A percentile compares a stretch with the other conserved stretches of the same genome.
phyloP scores from a whole-genome alignment of 2,329 filamentous ascomycete genomes.

The Sclerotinia spermophila region DNA sequence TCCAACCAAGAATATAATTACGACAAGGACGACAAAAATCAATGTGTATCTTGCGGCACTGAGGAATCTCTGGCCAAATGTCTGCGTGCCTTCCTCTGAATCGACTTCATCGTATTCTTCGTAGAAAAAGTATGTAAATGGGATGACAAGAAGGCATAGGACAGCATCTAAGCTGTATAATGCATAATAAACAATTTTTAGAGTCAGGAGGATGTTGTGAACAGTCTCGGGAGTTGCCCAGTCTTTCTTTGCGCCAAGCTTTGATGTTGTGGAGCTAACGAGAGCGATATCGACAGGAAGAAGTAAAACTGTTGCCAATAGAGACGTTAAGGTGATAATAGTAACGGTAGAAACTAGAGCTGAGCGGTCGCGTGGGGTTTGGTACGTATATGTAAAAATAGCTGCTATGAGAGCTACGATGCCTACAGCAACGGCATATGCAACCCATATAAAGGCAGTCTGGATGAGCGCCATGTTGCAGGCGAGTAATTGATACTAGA shows the following conservation, averaged over 20 bases:
- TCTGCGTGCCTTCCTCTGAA: slow-evolving; percentile 72
- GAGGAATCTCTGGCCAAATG: slow-evolving; percentile 67
- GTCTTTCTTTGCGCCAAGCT: slow-evolving; percentile 79
- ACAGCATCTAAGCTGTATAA: slow-evolving; percentile 89
- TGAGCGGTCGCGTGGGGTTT: slow-evolving; percentile 82
- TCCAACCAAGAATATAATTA: slow-evolving; percentile 83
- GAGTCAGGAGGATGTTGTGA: slow-evolving; percentile 70
- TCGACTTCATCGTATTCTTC: slow-evolving; percentile 96
- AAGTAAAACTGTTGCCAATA: slow-evolving; percentile 88
- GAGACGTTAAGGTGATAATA: slow-evolving; percentile 78
- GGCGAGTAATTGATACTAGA: not conserved
- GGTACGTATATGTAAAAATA: slow-evolving; percentile 88
- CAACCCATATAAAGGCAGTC: slow-evolving; percentile 88
- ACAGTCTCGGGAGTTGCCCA: slow-evolving; percentile 87
- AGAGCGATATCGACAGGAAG: slow-evolving; percentile 94
- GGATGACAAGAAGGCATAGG: slow-evolving; percentile 83
- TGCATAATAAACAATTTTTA: slow-evolving; percentile 87
- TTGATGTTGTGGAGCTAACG: slow-evolving; percentile 80
- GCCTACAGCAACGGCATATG: slow-evolving; percentile 78
- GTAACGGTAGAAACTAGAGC: slow-evolving; percentile 77
- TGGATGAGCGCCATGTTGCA: slow-evolving; percentile 59
- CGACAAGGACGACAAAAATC: slow-evolving; percentile 73
- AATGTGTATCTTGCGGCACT: slow-evolving; percentile 89
- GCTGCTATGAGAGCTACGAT: slow-evolving; percentile 73
- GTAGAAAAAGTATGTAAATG: slow-evolving; percentile 97